phyloP scores from a whole-genome alignment of 164 flowering plant genomes.

The Saururus chinensis region DNA sequence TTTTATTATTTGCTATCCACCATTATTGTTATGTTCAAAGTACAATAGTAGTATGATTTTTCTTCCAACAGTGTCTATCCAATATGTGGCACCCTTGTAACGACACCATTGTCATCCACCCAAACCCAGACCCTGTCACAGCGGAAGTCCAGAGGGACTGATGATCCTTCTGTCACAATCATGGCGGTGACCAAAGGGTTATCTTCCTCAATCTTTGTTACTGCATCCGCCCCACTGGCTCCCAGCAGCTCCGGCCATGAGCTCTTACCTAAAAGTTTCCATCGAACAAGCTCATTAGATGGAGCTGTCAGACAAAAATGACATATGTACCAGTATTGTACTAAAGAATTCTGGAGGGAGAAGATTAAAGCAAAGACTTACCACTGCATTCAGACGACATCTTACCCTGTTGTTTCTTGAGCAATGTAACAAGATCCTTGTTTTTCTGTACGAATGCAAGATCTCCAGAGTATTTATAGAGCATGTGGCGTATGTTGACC shows the following conservation, averaged over 20 bases:
- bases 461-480: not conserved
- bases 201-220: not conserved
- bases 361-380: not conserved
- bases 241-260: not conserved
- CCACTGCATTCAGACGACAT: not conserved
- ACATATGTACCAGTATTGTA: too few species aligned
- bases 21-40: too few species aligned
- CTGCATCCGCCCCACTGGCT: not conserved
- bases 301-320: not conserved
- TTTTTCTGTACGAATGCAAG: too few species aligned
- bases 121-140: constrained; percentile 5
- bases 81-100: not conserved
- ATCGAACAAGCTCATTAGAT: not conserved
- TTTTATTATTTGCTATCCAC: too few species aligned
- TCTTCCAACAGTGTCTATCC: not conserved
- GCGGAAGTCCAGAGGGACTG: not conserved
- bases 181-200: not conserved
- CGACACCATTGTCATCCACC: not conserved
- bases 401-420: not conserved
- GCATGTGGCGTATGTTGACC: not conserved
- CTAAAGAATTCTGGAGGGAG: too few species aligned
- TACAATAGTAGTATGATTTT: too few species aligned
- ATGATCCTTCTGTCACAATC: not conserved
- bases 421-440: too few species aligned
- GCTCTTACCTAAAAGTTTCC: not conserved